Percentiles rank a stretch among this genome's conserved stretches.
phyloP scores from a whole-genome alignment of 1,284 basidiomycete genomes.

The Vanrija sp. region DNA sequence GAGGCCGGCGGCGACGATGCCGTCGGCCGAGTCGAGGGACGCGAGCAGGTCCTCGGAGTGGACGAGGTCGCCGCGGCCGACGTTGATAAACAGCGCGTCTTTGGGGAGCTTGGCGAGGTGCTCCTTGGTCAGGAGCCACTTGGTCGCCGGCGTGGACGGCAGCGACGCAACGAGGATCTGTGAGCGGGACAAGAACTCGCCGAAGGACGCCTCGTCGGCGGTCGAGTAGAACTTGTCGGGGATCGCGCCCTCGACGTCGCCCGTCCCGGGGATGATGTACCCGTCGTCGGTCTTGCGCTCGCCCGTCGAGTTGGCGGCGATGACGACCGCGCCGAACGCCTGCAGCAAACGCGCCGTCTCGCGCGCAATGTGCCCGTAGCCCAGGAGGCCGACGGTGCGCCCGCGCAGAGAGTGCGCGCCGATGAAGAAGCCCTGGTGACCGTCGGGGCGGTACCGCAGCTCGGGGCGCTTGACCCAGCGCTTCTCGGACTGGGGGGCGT shows the following conservation, averaged over 20 bases:
- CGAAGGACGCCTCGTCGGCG: conserved; percentile 31
- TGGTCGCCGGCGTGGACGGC: conserved; percentile 40
- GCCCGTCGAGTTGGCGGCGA: conserved; percentile 47
- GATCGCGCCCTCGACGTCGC: conserved; percentile 39
- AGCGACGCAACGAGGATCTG: conserved; percentile 45
- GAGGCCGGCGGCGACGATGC: conserved; percentile 37
- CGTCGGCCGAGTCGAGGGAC: conserved; percentile 8
- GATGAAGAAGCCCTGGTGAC: conserved; percentile 3
- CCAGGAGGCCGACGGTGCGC: conserved; percentile 14
- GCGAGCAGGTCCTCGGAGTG: conserved; percentile 15
- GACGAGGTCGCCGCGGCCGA: conserved; percentile 46
- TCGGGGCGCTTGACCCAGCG: conserved; percentile 22
- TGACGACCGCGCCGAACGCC: conserved; percentile 37
- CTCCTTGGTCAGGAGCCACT: conserved; percentile 30
- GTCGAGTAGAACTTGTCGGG: conserved; percentile 42
- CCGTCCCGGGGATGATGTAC: conserved; percentile 46
- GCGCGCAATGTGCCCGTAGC: conserved; percentile 39
- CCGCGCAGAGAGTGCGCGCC: conserved; percentile 8
- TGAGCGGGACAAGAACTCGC: conserved; percentile 31
- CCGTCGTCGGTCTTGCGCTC: conserved; percentile 35
- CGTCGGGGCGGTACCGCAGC: conserved; percentile 7
- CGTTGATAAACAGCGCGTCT: conserved; percentile 46
- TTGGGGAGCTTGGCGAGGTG: conserved; percentile 31
- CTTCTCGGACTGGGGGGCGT: conserved; percentile 4
- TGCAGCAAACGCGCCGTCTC: conserved; percentile 45